Evolutionary conservation across 2,329 filamentous ascomycete genomes (phyloP).

Genomic region (Blumeria hordei): DNA sequence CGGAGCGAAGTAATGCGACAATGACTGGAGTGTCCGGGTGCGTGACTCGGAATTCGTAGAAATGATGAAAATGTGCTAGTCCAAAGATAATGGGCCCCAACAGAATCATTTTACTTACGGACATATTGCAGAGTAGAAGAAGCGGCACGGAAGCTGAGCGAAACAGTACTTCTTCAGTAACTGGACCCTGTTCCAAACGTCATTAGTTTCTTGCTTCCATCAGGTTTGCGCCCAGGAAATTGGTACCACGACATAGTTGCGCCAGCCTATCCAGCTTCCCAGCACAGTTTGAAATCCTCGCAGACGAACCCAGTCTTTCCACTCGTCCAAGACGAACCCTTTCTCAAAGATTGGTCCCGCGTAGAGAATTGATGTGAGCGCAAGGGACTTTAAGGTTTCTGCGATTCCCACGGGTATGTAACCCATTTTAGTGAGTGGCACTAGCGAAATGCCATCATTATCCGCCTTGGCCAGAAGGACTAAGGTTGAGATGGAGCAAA

Average conservation of each 20-base stretch:
- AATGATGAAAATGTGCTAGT: constrained; percentile 81
- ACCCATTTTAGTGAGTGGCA: constrained; percentile 47
- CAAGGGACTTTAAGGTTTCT: constrained; percentile 39
- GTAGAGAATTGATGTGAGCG: constrained; percentile 59
- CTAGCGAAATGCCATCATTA: constrained; percentile 23
- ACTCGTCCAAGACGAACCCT: constrained; percentile 46
- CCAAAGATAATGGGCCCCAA: constrained; percentile 75
- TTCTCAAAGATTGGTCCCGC: constrained; percentile 62
- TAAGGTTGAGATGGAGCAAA: constrained; percentile 42
- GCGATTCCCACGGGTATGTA: constrained; percentile 50
- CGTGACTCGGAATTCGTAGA: constrained; percentile 76
- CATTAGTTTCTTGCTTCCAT: too few relatives aligned
- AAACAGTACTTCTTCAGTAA: constrained; percentile 88
- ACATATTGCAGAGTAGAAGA: constrained; percentile 42
- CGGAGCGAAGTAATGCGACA: constrained; percentile 41
- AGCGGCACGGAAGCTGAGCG: constrained; percentile 67
- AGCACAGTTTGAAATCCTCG: constrained; percentile 33
- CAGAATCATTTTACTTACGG: constrained; percentile 38
- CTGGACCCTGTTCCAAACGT: constrained; percentile 32
- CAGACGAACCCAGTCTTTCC: constrained; percentile 37
- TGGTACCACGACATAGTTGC: constrained; percentile 66
- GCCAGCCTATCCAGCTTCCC: constrained; percentile 56
- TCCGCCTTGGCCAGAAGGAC: constrained; percentile 34
- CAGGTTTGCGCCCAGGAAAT: too few relatives aligned
- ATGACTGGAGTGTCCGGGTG: constrained; percentile 43